Base-by-base conservation (phyloP, 345 rosid species). In the Arabis alpina region DNA sequence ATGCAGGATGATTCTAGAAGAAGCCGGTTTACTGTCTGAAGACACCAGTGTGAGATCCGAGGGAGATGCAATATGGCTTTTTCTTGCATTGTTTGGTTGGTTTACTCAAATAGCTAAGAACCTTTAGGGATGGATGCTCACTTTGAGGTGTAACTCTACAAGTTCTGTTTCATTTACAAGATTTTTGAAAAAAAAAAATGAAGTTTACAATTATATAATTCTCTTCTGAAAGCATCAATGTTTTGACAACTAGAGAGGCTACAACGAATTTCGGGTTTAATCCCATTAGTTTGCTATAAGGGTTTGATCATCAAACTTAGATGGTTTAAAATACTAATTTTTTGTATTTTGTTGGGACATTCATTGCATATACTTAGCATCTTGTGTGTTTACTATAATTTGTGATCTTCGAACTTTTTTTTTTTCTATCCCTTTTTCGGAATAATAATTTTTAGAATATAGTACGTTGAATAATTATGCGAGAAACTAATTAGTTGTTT, bases 1-100 rank as follows among this genome's bases (percentile, higher is more conserved):
- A n/a, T 32, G 79, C 90, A 92, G 98, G 98, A 88, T 63, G 96
- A 92, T 80, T 76, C 95, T 2, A 80, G 86, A 59, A 88, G 87
- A 79, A 65, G 76, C 34, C 87, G 98, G 56, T 92, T 88, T 74
- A 81, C 34, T 58, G 88, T 83, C n/a, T 92, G 84, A 92, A 61
- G 53, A 61, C 50, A 61, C 32, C 60, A 43, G 7, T 73, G 72
- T 27, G 66, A 68, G 53, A 39, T 69, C 54, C 4, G 66, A 49
- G 64, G 71, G 64, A 62, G 61, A 47, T 69, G 59, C 69, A 39
- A n/a, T 55, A 54, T 68, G 41, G 40, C 54, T 53, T 75, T 53
- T 62, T 75, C 70, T 39, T 68, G 58, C 59, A 61, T 61, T 75
- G 73, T 67, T 68, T 61, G 50, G 70, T 54, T 14, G 12, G 73